A percentile compares a stretch with the other conserved stretches of the same genome.
These are phyloP conservation scores for Pseudocercospora vitis DNA, from an alignment of 2,329 filamentous ascomycete genomes.

Conservation along the genomic window DNA sequence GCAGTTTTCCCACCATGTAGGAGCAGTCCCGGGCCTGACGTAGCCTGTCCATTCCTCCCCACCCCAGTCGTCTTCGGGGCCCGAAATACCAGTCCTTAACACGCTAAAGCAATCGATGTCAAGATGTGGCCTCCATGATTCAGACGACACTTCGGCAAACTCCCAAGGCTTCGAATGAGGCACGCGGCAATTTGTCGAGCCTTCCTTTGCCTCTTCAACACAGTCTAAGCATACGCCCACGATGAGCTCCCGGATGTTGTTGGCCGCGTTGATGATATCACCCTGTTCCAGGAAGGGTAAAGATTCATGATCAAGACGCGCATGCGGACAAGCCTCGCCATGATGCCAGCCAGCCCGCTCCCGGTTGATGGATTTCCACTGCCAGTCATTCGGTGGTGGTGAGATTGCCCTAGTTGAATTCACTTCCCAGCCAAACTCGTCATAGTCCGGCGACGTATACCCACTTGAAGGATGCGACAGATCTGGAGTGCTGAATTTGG, in stretches of 20 bases:
- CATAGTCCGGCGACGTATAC: background rate
- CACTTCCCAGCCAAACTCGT: no score
- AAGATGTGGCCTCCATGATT: background rate
- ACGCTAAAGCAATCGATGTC: background rate
- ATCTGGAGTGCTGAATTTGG: background rate
- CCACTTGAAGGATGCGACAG: background rate
- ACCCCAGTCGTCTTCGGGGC: no score
- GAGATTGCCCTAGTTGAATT: no score
- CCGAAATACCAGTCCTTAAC: background rate
- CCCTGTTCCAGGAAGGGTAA: background rate
- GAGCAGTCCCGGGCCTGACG: no score
- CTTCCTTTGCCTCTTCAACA: background rate
- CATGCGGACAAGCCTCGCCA: background rate
- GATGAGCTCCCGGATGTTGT: background rate
- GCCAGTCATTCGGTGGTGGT: no score
- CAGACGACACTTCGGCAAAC: background rate
- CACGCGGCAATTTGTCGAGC: background rate
- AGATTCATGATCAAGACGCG: background rate
- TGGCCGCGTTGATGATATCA: background rate
- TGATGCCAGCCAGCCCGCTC: background rate
- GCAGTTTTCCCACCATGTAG: no score
- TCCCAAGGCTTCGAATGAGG: background rate
- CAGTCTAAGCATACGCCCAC: constrained; percentile 20
- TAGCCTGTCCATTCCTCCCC: no score
- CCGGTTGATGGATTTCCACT: background rate